Percentiles rank a stretch among this genome's conserved stretches.
Evolutionary conservation across 176 grass and related monocot species (phyloP).

Genomic region (Aegilops sharonensis): DNA sequence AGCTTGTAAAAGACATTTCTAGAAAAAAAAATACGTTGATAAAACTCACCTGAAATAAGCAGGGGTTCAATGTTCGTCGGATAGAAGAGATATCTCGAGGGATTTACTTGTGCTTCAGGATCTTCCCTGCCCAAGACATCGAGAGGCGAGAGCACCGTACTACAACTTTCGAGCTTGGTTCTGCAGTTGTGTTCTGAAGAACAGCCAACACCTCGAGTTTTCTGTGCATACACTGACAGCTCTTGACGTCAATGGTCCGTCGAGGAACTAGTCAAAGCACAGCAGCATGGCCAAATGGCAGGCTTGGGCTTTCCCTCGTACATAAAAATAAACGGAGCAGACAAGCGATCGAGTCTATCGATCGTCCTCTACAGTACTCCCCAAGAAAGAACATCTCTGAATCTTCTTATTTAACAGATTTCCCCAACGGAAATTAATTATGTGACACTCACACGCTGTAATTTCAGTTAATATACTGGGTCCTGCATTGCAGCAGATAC

Average conservation of each 20-base stretch:
- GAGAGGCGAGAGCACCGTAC: background rate
- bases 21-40: background rate
- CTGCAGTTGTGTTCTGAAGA: background rate
- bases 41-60: background rate
- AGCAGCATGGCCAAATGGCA: background rate
- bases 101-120: background rate
- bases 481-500: background rate
- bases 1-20: background rate
- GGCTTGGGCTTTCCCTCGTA: background rate
- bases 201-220: background rate
- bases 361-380: background rate
- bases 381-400: conserved; percentile 1
- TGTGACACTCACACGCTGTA: background rate
- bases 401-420: background rate
- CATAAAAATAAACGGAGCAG: background rate
- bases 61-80: background rate
- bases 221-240: background rate
- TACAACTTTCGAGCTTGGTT: background rate
- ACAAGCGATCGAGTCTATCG: background rate
- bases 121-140: background rate
- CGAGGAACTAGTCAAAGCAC: background rate
- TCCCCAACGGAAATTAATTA: background rate
- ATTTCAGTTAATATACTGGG: background rate
- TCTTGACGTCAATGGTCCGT: background rate
- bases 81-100: background rate